phyloP scores from a whole-genome alignment of 176 grass and related monocot genomes.

The Saccharum spontaneum region DNA sequence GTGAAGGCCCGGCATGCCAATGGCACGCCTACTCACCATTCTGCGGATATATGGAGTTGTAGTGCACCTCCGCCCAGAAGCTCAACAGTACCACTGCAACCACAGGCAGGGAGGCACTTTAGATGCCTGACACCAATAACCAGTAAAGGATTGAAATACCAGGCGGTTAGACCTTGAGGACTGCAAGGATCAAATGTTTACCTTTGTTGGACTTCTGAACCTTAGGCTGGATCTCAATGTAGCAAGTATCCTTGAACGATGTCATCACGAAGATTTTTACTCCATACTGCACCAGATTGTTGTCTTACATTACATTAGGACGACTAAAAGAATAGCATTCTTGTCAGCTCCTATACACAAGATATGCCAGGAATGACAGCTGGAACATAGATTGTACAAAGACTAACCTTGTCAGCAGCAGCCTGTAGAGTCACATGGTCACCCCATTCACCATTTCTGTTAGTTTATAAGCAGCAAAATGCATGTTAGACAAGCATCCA shows the following conservation, averaged over 20 bases:
- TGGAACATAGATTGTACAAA: conserved; percentile 27
- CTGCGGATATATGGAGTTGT: conserved; percentile 91
- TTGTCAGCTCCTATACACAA: conserved; percentile 24
- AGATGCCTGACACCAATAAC: not conserved
- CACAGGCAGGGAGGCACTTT: conserved; percentile 19
- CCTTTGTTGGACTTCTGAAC: conserved; percentile 95
- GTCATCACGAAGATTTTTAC: conserved; percentile 97
- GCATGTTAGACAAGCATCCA: conserved; percentile 20
- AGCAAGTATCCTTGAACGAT: conserved; percentile 99
- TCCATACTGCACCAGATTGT: conserved; percentile 77
- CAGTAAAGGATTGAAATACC: not conserved
- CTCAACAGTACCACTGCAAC: conserved; percentile 85
- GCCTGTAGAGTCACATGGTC: conserved; percentile 98
- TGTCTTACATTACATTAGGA: conserved; percentile 44
- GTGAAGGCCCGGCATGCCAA: conserved; percentile 26
- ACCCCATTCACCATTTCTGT: conserved; percentile 90
- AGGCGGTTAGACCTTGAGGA: not conserved
- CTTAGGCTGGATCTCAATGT: conserved; percentile 97
- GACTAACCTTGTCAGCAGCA: conserved; percentile 77
- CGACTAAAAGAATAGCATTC: conserved; percentile 2
- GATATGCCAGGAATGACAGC: conserved; percentile 26
- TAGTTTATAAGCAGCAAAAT: conserved; percentile 35
- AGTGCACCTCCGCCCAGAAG: conserved; percentile 99
- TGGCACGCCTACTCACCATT: conserved; percentile 73
- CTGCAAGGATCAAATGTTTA: conserved; percentile 30